phyloP scores from a whole-genome alignment of 345 rosid species.

The Kandelia obovata region DNA sequence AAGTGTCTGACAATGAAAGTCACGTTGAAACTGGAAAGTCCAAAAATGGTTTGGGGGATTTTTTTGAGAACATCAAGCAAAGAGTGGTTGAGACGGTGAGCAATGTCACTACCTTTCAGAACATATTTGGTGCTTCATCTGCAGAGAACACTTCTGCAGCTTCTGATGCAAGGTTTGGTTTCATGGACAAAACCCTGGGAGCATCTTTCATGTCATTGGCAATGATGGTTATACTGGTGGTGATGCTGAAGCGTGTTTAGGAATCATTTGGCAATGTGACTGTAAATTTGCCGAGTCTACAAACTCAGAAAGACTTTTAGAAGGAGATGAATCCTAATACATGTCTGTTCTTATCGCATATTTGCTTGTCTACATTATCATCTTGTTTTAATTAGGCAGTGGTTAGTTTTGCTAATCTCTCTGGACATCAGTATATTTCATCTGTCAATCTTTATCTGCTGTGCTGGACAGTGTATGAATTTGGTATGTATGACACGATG shows the following conservation, averaged over 20 bases:
- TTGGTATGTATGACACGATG: too few species aligned
- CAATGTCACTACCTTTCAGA: conserved; percentile 46
- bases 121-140: conserved; percentile 38
- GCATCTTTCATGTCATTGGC: conserved; percentile 57
- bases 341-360: not conserved
- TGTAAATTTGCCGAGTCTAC: conserved; percentile 37
- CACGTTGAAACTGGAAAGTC: conserved; percentile 14
- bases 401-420: too few species aligned
- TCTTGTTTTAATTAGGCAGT: too few species aligned
- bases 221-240: conserved; percentile 54
- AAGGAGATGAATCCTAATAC: not conserved
- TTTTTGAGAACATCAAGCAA: conserved; percentile 45
- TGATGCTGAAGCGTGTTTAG: conserved; percentile 55
- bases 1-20: conserved; percentile 26
- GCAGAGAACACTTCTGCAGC: conserved; percentile 26
- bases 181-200: conserved; percentile 34
- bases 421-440: too few species aligned
- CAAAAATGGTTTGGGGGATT: conserved; percentile 16
- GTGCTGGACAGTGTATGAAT: too few species aligned
- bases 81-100: conserved; percentile 49
- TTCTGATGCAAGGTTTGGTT: conserved; percentile 22
- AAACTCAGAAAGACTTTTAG: too few species aligned
- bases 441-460: too few species aligned
- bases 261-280: not conserved
- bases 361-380: too few species aligned